These are phyloP conservation scores for Leccinum truebloodii DNA, from an alignment of 768 basidiomycete species.

Conservation along the genomic window DNA sequence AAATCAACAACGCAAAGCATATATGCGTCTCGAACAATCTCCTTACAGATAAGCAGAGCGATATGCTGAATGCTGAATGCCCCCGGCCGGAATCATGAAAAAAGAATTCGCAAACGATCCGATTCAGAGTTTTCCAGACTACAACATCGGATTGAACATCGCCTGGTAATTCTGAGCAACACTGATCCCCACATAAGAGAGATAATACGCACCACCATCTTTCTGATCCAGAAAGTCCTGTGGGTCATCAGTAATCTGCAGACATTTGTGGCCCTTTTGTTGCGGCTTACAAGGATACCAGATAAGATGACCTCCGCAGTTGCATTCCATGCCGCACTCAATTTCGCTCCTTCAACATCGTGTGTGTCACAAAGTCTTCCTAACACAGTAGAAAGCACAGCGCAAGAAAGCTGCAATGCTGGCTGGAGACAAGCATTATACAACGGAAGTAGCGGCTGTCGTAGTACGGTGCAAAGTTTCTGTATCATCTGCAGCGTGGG, in stretches of 20 bases:
- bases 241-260: slow-evolving; percentile 16
- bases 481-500: slow-evolving; percentile 39
- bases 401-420: slow-evolving; percentile 42
- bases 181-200: not conserved
- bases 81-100: slow-evolving; percentile 28
- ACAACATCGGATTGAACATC: slow-evolving; percentile 22
- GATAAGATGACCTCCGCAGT: slow-evolving; percentile 50
- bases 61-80: slow-evolving; percentile 22
- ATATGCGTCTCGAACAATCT: slow-evolving; percentile 20
- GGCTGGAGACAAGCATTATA: slow-evolving; percentile 41
- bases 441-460: slow-evolving; percentile 44
- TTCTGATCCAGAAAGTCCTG: slow-evolving; percentile 29
- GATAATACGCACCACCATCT: slow-evolving; percentile 18
- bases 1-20: slow-evolving; percentile 26
- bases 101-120: slow-evolving; percentile 40
- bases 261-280: not conserved
- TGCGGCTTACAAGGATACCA: slow-evolving; percentile 46
- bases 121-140: slow-evolving; percentile 31
- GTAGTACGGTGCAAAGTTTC: slow-evolving; percentile 43
- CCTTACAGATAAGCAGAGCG: slow-evolving; percentile 28
- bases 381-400: slow-evolving; percentile 43
- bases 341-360: slow-evolving; percentile 18
- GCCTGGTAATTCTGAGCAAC: slow-evolving; percentile 14
- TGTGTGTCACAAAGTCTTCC: slow-evolving; percentile 37
- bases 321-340: slow-evolving; percentile 44